phyloP scores from a whole-genome alignment of 2,329 filamentous ascomycete species.

The Apiospora hydei region DNA sequence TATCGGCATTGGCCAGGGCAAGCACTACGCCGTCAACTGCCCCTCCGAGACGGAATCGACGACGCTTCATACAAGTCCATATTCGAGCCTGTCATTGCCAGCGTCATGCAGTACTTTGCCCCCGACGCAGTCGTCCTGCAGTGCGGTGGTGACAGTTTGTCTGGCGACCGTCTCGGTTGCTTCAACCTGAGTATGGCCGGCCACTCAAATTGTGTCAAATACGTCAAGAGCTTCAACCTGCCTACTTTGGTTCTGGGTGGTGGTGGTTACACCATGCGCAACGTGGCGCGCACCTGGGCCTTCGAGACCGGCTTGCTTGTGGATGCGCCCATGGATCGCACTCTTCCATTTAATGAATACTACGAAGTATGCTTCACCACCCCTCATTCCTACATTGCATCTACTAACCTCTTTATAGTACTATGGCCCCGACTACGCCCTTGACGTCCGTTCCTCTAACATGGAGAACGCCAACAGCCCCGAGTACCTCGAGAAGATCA shows the following conservation, averaged over 20 bases:
- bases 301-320: conserved; percentile 94
- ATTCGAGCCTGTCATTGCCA: conserved; percentile 87
- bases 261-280: conserved; percentile 96
- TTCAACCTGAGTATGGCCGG: conserved; percentile 98
- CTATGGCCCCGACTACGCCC: conserved; percentile 87
- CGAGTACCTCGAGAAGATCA: conserved; percentile 83
- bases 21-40: conserved; percentile 90
- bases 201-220: conserved; percentile 93
- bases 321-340: conserved; percentile 78
- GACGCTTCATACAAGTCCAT: conserved; percentile 89
- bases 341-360: conserved; percentile 96
- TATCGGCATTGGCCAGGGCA: conserved; percentile 85
- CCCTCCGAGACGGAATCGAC: conserved; percentile 89
- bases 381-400: conserved; percentile 41
- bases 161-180: conserved; percentile 90
- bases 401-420: conserved; percentile 61
- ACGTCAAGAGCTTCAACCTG: conserved; percentile 83
- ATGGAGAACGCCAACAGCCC: conserved; percentile 91
- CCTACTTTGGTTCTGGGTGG: conserved; percentile 94
- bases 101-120: conserved; percentile 86
- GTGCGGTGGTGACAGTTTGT: conserved; percentile 93
- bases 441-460: conserved; percentile 88
- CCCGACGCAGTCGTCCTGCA: conserved; percentile 94
- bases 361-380: conserved; percentile 71
- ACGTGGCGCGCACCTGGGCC: conserved; percentile 96